Evolutionary conservation across 345 rosid species (phyloP).

Genomic region (Dipteronia dyeriana): DNA sequence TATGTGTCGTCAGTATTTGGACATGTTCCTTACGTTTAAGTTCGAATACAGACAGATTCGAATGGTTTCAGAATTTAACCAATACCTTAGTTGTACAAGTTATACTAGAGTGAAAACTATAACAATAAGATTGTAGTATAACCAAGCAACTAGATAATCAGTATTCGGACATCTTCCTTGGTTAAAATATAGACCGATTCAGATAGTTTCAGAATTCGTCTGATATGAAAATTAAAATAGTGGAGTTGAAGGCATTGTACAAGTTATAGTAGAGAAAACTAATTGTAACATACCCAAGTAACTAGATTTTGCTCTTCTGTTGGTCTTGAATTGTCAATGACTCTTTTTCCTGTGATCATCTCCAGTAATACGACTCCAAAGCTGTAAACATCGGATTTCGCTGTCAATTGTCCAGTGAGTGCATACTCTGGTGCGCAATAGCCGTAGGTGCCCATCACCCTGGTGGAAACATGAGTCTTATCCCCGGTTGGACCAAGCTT

Average conservation of each 20-base stretch:
- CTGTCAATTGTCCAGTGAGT: slow-evolving; percentile 63
- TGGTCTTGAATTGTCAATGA: slow-evolving; percentile 62
- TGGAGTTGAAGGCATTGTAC: no score
- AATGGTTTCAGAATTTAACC: not conserved
- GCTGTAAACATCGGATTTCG: slow-evolving; percentile 80
- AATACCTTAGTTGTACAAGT: no score
- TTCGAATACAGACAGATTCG: no score
- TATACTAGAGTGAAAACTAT: not conserved
- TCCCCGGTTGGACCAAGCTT: slow-evolving; percentile 81
- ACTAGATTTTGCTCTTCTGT: slow-evolving; percentile 69
- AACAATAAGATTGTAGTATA: no score
- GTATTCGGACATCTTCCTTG: not conserved
- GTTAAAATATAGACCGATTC: not conserved
- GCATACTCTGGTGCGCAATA: slow-evolving; percentile 85
- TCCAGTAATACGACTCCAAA: slow-evolving; percentile 83
- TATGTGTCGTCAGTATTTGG: not conserved
- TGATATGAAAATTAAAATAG: no score
- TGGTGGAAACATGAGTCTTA: slow-evolving; percentile 67
- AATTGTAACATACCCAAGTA: slow-evolving; percentile 46
- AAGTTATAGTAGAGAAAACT: not conserved
- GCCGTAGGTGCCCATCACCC: slow-evolving; percentile 92
- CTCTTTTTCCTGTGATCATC: slow-evolving; percentile 82
- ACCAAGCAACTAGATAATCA: no score
- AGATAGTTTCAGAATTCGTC: no score
- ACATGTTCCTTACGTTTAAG: not conserved